Percentiles rank a stretch among this genome's conserved stretches.
These are phyloP conservation scores for Cercospora sesami DNA, from an alignment of 2,329 filamentous ascomycete genomes.

Conservation along the genomic window DNA sequence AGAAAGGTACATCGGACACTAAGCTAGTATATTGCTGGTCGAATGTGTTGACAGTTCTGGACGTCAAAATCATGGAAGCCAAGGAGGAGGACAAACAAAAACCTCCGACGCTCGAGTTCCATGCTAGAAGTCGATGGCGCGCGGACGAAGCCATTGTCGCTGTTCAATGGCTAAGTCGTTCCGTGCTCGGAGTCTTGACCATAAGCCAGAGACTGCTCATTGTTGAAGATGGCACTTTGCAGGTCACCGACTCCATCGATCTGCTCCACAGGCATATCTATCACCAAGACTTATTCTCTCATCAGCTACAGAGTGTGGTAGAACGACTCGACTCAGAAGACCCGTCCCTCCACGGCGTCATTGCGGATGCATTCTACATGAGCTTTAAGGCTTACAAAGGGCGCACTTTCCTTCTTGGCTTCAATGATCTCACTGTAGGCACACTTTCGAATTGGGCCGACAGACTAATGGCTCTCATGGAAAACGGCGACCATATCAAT, in stretches of 20 bases:
- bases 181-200: conserved; percentile 85
- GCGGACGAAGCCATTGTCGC: conserved; percentile 94
- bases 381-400: conserved; percentile 96
- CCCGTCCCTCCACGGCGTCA: conserved; percentile 86
- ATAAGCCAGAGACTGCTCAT: conserved; percentile 93
- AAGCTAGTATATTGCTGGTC: conserved; percentile 99
- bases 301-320: conserved; percentile 78
- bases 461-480: conserved; percentile 87
- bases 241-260: conserved; percentile 93
- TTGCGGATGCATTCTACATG: conserved; percentile 97
- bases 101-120: conserved; percentile 75
- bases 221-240: conserved; percentile 82
- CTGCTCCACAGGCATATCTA: conserved; percentile 89
- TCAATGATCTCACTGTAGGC: conserved; percentile 88
- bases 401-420: conserved; percentile 86
- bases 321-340: conserved; percentile 88
- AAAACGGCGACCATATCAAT: conserved; percentile 90
- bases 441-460: conserved; percentile 97
- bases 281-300: conserved; percentile 85
- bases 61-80: conserved; percentile 71
- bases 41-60: conserved; percentile 90
- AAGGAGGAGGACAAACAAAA: conserved; percentile 67
- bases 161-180: conserved; percentile 93
- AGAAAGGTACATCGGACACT: conserved; percentile 67
- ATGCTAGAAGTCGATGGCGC: conserved; percentile 82